Base-by-base conservation (phyloP, 2,329 filamentous ascomycete species). In the Aspergillus sp. region DNA sequence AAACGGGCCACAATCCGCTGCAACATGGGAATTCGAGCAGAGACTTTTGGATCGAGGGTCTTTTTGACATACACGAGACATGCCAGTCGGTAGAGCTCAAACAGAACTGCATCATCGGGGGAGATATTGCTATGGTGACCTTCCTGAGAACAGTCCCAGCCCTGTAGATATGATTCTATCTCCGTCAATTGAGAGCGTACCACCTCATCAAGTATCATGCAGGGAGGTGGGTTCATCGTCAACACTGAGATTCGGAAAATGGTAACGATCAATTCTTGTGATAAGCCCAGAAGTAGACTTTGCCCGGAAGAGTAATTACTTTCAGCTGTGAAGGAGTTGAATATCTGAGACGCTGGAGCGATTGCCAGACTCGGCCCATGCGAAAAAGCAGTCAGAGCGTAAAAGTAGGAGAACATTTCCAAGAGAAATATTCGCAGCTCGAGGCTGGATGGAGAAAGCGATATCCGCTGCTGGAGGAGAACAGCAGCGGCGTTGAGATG, bases 361-460 rank as follows among this genome's bases (percentile, higher is more conserved):
- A 45, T 11, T 8, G 28, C 33, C 12, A 45, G 13, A 8, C 29
- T 12, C 5, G 37, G 5, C 2, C 39, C 31, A 8, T 45, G 43
- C 1, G 46, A 36, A 27, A 45, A 45, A 7, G 36, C 36, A 5
- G 43, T 28, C 5, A 48, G 26, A 3, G 46, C 35, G 32, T 42
- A 48, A 8, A 43, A 39, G n/a, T 48, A 48, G 28, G 39, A 45
- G 8, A 48, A 48, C 31, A 48, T 39, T 27, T 45, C 45, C 3
- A 39, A 32, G 2, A 48, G 27, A n/a, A 39, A 42, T 4, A 27
- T 26, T 6, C 42, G 31, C 4, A 48, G 31, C 1, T 32, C 32
- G 1, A 37, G 31, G 32, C 45, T 42, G 4, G 19, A 32, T 7
- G 39, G 33, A 9, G 11, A 12, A 6, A 7, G 11, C 10, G 27